Evolutionary conservation across 2,329 filamentous ascomycete genomes (phyloP), one percentile per base, ranked within the genome.

Genomic region (Fusarium chlamydosporum): DNA sequence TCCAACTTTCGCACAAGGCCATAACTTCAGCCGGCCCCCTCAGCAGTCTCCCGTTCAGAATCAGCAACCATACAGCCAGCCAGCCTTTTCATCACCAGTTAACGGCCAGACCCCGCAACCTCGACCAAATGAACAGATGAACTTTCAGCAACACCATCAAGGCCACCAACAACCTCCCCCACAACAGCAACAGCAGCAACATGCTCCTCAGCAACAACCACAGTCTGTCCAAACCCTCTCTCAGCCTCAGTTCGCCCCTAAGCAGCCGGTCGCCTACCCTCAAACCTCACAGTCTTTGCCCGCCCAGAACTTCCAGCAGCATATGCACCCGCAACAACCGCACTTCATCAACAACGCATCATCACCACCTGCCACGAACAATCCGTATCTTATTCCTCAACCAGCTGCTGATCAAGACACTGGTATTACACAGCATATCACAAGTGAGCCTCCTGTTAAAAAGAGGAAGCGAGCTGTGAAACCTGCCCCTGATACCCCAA

Each of bases 381-480:
- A 56, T 13, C 74, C 73, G 33, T 76, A 75, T 34, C 56, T 68
- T 13, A 61, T 71, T 10, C 50, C 69, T 10, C 74, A 77, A 37
- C 67, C 69, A 20, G 60, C 67, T 9, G 56, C 62, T 13, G 72
- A 73, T 16, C 60, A 70, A 34, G 72, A 75, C 43, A 60, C 58
- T 29, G 70, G 61, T 8, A 63, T 65, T 18, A 53, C 64, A 13
- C 72, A 74, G 35, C 55, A 72, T 16, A 57, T 57, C 9, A 54
- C 68, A 11, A 62, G 63, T 37, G 78, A 80, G 23, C 75, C 76
- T 18, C 67, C 73, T 18, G 72, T 72, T 15, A 82, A 81, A 71
- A 82, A 80, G 72, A 78, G 79, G 38, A 82, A 82, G 64, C 76
- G 79, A 5, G 62, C 58, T 6, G 42, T 42, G 3, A 82, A 77